These are phyloP conservation scores for Ustanciosporium gigantosporum DNA, from an alignment of 1,284 basidiomycete species.

Conservation along the genomic window DNA sequence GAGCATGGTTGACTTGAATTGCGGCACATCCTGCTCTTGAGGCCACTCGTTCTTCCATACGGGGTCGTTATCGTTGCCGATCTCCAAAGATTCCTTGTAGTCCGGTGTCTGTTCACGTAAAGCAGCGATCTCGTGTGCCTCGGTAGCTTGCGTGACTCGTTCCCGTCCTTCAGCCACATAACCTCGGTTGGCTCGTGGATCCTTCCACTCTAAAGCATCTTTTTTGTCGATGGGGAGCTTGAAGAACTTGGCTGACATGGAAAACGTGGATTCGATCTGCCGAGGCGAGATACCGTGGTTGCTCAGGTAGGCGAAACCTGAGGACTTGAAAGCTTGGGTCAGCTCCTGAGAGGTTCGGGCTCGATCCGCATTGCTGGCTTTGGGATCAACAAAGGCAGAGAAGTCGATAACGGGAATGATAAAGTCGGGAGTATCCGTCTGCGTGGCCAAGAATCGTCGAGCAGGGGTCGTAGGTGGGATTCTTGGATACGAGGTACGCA, in stretches of 20 bases:
- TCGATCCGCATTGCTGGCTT: slow-evolving; percentile 66
- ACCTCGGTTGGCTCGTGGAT: slow-evolving; percentile 79
- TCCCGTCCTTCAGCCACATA: slow-evolving; percentile 79
- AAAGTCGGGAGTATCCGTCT: slow-evolving; percentile 8
- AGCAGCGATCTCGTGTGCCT: slow-evolving; percentile 71
- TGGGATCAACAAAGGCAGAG: slow-evolving; percentile 67
- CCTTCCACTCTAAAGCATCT: slow-evolving; percentile 61
- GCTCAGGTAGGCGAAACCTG: slow-evolving; percentile 51
- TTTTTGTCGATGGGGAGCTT: slow-evolving; percentile 70
- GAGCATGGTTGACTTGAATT: too few relatives aligned
- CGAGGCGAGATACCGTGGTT: slow-evolving; percentile 12
- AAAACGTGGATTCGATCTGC: slow-evolving; percentile 65
- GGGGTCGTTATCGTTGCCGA: too few relatives aligned
- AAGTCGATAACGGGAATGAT: slow-evolving; percentile 76
- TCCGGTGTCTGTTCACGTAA: too few relatives aligned
- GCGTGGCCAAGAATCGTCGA: slow-evolving; percentile 7
- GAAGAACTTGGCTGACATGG: slow-evolving; percentile 76
- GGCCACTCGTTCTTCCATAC: too few relatives aligned
- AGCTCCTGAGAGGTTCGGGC: slow-evolving; percentile 71
- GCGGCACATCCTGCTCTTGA: too few relatives aligned
- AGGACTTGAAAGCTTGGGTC: slow-evolving; percentile 75
- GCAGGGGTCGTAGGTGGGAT: too few relatives aligned
- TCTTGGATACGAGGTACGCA: too few relatives aligned
- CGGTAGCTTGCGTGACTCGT: slow-evolving; percentile 73
- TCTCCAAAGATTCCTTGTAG: too few relatives aligned